Percentiles rank a stretch among this genome's conserved stretches.
These are phyloP conservation scores for Trichophyton equinum DNA, from an alignment of 2,329 filamentous ascomycete species.

Conservation along the genomic window DNA sequence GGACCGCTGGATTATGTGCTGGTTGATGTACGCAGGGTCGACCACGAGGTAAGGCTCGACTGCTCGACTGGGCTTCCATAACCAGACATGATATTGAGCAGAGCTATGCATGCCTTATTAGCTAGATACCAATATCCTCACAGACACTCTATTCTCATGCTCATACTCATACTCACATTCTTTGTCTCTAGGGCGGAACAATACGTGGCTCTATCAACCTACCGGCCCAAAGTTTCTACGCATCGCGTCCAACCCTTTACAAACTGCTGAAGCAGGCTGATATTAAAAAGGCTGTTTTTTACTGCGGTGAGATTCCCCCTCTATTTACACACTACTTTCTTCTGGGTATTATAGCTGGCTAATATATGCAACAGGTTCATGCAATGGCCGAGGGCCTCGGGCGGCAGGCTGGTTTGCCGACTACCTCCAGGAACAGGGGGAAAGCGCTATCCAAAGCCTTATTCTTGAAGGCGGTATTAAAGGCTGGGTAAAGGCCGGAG, in stretches of 20 bases:
- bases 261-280: constrained; percentile 20
- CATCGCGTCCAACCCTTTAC: constrained; percentile 26
- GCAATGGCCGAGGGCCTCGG: constrained; percentile 42
- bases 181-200: constrained; percentile 43
- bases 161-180: not conserved
- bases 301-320: constrained; percentile 27
- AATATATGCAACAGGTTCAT: constrained; percentile 37
- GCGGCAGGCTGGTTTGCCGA: constrained; percentile 46
- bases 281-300: constrained; percentile 28
- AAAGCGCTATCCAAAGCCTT: constrained; percentile 34
- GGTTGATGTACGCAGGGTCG: constrained; percentile 36
- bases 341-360: not conserved
- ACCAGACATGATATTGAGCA: too few species aligned
- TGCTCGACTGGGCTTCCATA: too few species aligned
- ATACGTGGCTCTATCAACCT: constrained; percentile 43
- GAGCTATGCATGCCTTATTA: too few species aligned
- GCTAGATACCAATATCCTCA: too few species aligned
- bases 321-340: not conserved
- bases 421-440: constrained; percentile 32
- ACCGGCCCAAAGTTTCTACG: constrained; percentile 31
- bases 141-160: too few species aligned
- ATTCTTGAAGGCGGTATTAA: constrained; percentile 43
- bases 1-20: constrained; percentile 27
- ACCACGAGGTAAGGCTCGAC: constrained; percentile 31
- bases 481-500: constrained; percentile 40